A percentile compares a stretch with the other conserved stretches of the same genome.
Evolutionary conservation across 805 yeast genomes (phyloP).

Genomic region (Hanseniaspora occidentalis): DNA sequence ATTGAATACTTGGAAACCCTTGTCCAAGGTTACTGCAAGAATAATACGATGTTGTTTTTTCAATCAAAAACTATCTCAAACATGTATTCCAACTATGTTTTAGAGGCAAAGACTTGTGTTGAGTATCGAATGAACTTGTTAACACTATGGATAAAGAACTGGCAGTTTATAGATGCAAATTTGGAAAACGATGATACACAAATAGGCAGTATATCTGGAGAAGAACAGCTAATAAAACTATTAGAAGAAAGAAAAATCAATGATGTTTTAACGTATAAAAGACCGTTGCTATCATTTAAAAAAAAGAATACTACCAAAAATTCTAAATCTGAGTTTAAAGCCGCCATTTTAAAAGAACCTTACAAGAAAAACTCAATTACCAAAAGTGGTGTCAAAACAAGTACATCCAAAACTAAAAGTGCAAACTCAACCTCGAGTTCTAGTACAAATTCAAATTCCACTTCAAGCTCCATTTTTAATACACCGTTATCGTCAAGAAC

Average conservation of each 20-base stretch:
- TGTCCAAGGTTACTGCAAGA: conserved; percentile 9
- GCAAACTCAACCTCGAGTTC: background rate
- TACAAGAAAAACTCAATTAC: background rate
- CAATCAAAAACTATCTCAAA: conserved; percentile 12
- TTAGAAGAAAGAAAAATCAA: conserved; percentile 1
- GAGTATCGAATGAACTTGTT: background rate
- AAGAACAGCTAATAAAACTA: background rate
- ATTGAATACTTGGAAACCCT: conserved; percentile 5
- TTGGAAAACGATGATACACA: background rate
- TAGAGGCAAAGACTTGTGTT: conserved; percentile 1
- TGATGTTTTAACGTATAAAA: background rate
- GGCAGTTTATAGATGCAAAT: background rate
- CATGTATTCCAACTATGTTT: conserved; percentile 11
- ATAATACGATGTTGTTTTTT: conserved; percentile 10
- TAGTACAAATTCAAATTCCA: background rate
- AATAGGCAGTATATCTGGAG: background rate
- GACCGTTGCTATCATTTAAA: background rate
- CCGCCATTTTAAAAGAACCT: background rate
- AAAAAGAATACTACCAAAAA: background rate
- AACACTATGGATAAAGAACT: background rate
- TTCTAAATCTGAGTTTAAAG: background rate
- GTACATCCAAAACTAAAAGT: background rate
- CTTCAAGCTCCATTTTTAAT: conserved; percentile 7
- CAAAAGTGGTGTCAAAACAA: background rate
- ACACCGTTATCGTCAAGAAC: conserved; percentile 7